These are phyloP conservation scores for Wickerhamomyces alni DNA, from an alignment of 805 yeast species.

Conservation along the genomic window DNA sequence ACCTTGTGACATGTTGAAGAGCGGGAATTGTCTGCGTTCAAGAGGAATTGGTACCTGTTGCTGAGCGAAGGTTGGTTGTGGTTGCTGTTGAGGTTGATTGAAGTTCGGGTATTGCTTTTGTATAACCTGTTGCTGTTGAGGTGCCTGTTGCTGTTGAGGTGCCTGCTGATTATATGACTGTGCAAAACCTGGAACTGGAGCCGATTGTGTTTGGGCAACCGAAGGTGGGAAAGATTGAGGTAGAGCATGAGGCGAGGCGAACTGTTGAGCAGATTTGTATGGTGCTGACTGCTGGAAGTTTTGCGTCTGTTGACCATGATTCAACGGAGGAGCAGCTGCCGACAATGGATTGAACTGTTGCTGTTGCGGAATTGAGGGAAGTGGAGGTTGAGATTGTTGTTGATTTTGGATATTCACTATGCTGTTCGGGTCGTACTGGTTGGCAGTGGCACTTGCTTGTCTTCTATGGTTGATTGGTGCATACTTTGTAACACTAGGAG, in stretches of 20 bases:
- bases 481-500: constrained; percentile 27
- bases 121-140: no score
- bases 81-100: no score
- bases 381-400: not conserved
- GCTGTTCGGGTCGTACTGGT: constrained; percentile 23
- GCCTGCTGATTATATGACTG: no score
- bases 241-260: no score
- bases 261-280: not conserved
- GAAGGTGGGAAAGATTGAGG: no score
- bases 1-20: constrained; percentile 60
- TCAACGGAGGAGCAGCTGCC: not conserved
- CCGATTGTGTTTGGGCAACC: no score
- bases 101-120: no score
- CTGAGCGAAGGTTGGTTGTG: not conserved
- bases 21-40: constrained; percentile 61
- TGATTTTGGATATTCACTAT: constrained; percentile 11
- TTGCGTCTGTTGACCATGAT: no score
- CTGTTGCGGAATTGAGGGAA: constrained; percentile 1
- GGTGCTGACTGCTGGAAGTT: no score
- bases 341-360: not conserved
- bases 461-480: constrained; percentile 31
- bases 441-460: constrained; percentile 23
- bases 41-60: not conserved
- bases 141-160: no score
- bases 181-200: no score